Base-by-base conservation (phyloP, 768 basidiomycete species). In the Podaxis sp. region DNA sequence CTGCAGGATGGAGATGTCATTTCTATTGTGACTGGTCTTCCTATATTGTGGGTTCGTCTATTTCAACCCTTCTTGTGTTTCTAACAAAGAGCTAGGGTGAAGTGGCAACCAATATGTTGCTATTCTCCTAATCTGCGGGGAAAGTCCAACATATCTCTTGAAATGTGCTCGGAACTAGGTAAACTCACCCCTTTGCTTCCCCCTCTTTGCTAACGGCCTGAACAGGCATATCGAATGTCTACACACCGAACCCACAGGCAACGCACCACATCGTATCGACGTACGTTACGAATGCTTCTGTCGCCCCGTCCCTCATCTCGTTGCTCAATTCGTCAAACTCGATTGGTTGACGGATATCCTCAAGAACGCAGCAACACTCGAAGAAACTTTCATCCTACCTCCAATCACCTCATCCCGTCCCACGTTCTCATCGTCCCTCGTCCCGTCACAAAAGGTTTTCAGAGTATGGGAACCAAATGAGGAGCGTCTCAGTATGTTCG, bases 401-500 rank as follows among this genome's bases (percentile, higher is more conserved):
- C 64, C 66, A 1, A 72, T 81, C 47, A 75, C 73, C 64, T 86
- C 85, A 69, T 88, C 77, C 69, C 80, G 82, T 23, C 90, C 90
- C 0, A 59, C 68, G 0, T 89, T 88, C 62, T 77, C 82, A 13
- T 72, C 83, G 0, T 70, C 78, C 2, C 73, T 91, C 1, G 68
- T 79, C 0, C 62, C 79, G 0, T 62, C 75, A 2, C 74, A 86
- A 40, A 85, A 86, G 68, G 74, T 72, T 0, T 74, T 81, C 67
- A 80, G 76, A 27, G 72, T 82, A 2, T 91, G 90, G 90, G 82
- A 86, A 60, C 85, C 86, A 0, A 86, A 86, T 56, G 86, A 88
- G 66, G 83, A 78, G 58, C 78, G 90, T 9, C 65, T 83, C 7
- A 76, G 78, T 50, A 74, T 92, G 66, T 76, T 91, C 35, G 69